Base-by-base conservation (phyloP, 2,329 filamentous ascomycete genomes). In the Fusarium sp. region DNA sequence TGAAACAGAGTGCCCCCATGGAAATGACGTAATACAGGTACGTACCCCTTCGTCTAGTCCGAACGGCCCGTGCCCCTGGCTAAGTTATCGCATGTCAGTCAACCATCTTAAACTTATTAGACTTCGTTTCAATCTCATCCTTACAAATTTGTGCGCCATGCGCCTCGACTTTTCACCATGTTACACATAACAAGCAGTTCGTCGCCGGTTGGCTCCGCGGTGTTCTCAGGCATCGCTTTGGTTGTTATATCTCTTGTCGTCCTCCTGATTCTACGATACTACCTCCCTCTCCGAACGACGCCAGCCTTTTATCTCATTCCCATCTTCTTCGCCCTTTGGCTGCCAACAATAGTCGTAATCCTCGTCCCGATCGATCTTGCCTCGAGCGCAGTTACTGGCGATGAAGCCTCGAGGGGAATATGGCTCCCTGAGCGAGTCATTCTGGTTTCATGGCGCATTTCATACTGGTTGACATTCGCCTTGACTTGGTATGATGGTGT, bases 301-400 rank as follows among this genome's bases (percentile, higher is more conserved):
- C 95, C 96, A 1, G 93, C 91, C 62, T 98, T 97, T 80, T 90
- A 98, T 51, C 87, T 94, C 51, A 87, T 98, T 3, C 95, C 96
- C 36, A 94, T 99, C 66, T 99, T 99, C 83, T 92, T 99, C 71
- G 94, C 95, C n/a, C 87, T 99, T 72, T 94, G 93, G 76, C 88
- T 99, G 7, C 97, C 96, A 13, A 93, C 94, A 46, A 94, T 92
- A 79, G 95, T 97, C 75, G 89, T 98, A 24, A 85, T 99, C 24
- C 88, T 99, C 22, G 94, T 99, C 8, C 96, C 96, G 7, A 97
- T 99, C 79, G 96, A 99, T 80, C 89, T 99, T 70, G 94, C 95
- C 2, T 97, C 94, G 8, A 95, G 89, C 76, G 91, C 93, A 22
- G 87, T 89, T 47, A 89, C 90, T 51, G 90, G 92, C 63, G 91